These are phyloP conservation scores for Flueggea neowawraea DNA, from an alignment of 441 rosid genomes.

Conservation along the genomic window DNA sequence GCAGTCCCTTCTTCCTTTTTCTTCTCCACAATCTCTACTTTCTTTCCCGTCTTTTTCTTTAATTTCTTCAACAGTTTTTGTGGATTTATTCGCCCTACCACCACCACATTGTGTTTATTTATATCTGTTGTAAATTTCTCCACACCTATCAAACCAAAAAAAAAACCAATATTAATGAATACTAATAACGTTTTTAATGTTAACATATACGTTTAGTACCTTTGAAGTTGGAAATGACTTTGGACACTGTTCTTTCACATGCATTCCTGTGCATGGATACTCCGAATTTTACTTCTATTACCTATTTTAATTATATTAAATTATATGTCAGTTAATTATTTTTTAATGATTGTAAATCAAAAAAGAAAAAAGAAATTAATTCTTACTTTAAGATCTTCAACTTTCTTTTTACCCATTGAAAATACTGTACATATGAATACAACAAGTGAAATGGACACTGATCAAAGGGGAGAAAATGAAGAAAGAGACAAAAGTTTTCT, in stretches of 20 bases:
- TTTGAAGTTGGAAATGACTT: conserved; percentile 52
- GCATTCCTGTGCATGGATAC: conserved; percentile 77
- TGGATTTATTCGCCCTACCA: conserved; percentile 53
- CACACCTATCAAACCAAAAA: conserved; percentile 36
- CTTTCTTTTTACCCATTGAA: too few species aligned
- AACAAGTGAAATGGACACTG: too few species aligned
- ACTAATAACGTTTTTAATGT: too few species aligned
- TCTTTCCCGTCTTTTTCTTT: conserved; percentile 63
- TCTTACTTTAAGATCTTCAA: too few species aligned
- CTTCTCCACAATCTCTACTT: conserved; percentile 37
- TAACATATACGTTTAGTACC: conserved; percentile 19
- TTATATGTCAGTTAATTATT: too few species aligned
- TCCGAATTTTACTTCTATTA: conserved; percentile 36
- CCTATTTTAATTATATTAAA: conserved; percentile 15
- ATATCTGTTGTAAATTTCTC: conserved; percentile 64
- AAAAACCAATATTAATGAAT: not conserved
- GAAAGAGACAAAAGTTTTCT: too few species aligned
- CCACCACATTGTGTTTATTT: conserved; percentile 52
- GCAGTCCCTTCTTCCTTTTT: conserved; percentile 18
- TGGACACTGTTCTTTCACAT: conserved; percentile 63
- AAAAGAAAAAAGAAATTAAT: too few species aligned
- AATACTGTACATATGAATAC: too few species aligned
- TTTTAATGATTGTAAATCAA: too few species aligned
- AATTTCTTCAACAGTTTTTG: conserved; percentile 59
- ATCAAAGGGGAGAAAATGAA: too few species aligned